Percentiles rank a stretch among this genome's conserved stretches.
Evolutionary conservation across 1,139 yeast genomes (phyloP).

Genomic region (Lodderomyces oxycetoniae): DNA sequence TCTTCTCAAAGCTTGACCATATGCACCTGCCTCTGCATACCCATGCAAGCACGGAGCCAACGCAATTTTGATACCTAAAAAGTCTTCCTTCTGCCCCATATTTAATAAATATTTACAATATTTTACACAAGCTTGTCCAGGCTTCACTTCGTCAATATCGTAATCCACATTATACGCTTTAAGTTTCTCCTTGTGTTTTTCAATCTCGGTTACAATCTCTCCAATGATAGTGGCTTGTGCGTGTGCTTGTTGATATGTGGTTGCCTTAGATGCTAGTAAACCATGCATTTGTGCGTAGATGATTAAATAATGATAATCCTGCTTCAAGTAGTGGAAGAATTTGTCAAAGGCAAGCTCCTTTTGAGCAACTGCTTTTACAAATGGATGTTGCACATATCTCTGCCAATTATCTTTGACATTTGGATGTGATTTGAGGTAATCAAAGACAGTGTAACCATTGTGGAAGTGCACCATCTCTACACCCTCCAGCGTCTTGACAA

Average conservation of each 20-base stretch:
- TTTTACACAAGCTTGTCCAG: constrained; percentile 52
- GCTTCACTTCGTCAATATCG: constrained; percentile 42
- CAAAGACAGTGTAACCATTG: constrained; percentile 20
- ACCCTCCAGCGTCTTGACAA: not conserved
- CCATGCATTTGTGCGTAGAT: constrained; percentile 70
- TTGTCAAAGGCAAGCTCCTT: constrained; percentile 46
- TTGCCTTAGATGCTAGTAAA: constrained; percentile 60
- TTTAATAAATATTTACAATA: constrained; percentile 59
- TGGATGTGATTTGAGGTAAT: constrained; percentile 55
- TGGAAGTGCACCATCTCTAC: constrained; percentile 1
- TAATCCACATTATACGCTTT: constrained; percentile 42
- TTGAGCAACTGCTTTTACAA: constrained; percentile 50
- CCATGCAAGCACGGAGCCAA: constrained; percentile 78
- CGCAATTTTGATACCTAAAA: constrained; percentile 62
- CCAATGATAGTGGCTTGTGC: constrained; percentile 50
- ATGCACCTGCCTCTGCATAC: constrained; percentile 50
- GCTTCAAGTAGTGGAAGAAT: constrained; percentile 59
- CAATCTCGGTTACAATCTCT: constrained; percentile 53
- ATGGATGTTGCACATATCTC: constrained; percentile 56
- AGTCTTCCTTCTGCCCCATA: constrained; percentile 51
- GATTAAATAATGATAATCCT: constrained; percentile 66
- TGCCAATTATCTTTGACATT: constrained; percentile 53
- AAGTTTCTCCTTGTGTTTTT: constrained; percentile 52
- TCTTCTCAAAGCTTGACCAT: constrained; percentile 16
- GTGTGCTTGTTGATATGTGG: constrained; percentile 47